These are phyloP conservation scores for barley (Hordeum vulgare) DNA, from an alignment of 176 grass and related monocot species.

Conservation along the genomic window MorexV3_pseudomolecules_assembly NC_058520.1:524076178-524076677, in stretches of 20 bases:
- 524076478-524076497: background rate
- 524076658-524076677: background rate
- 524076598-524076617: background rate
- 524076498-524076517: background rate
- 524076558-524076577: background rate
- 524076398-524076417: background rate
- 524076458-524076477: too few relatives aligned
- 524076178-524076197: constrained; percentile 51
- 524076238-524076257: constrained; percentile 71
- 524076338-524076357: constrained; percentile 36
- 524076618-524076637: background rate
- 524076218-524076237: constrained; percentile 56
- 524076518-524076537: background rate
- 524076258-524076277: constrained; percentile 92
- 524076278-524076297: constrained; percentile 62
- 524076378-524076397: background rate
- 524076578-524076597: background rate
- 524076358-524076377: background rate
- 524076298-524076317: constrained; percentile 41
- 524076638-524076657: background rate
- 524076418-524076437: background rate
- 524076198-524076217: constrained; percentile 51
- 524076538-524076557: background rate
- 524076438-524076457: background rate
- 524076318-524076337: constrained; percentile 82